A percentile compares a stretch with the other conserved stretches of the same genome.
These are phyloP conservation scores for Acmispon strigosus DNA, from an alignment of 306 rosid genomes.

Conservation along the genomic window DNA sequence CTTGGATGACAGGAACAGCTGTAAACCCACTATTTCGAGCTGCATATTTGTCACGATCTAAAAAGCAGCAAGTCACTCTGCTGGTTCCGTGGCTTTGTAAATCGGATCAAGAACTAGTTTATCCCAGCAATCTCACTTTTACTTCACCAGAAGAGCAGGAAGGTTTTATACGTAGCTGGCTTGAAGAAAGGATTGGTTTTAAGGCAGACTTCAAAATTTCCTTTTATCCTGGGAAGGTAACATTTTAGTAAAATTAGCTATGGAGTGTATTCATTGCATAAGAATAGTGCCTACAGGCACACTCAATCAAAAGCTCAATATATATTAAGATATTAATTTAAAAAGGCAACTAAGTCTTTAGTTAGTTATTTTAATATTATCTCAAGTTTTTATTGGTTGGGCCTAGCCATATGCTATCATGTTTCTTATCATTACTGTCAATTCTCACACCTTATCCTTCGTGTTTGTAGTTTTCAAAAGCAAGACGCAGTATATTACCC, in stretches of 20 bases:
- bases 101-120: constrained; percentile 88
- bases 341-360: neutral
- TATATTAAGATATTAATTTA: neutral
- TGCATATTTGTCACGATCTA: constrained; percentile 79
- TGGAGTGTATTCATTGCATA: neutral
- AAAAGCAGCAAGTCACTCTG: constrained; percentile 73
- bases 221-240: constrained; percentile 96
- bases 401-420: neutral
- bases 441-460: constrained; percentile 24
- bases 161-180: constrained; percentile 84
- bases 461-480: constrained; percentile 62
- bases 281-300: neutral
- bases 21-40: constrained; percentile 97
- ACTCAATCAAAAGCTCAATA: neutral
- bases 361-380: too few relatives aligned
- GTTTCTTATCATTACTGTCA: constrained; percentile 10
- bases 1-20: constrained; percentile 99
- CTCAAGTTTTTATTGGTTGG: neutral
- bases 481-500: constrained; percentile 84
- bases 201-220: constrained; percentile 87
- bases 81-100: constrained; percentile 95
- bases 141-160: constrained; percentile 94
- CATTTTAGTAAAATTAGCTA: constrained; percentile 14
- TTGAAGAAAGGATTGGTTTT: constrained; percentile 93
- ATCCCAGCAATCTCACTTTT: constrained; percentile 71